Base-by-base conservation (phyloP, 2,329 filamentous ascomycete species). In the Pseudogymnoascus sp. region DNA sequence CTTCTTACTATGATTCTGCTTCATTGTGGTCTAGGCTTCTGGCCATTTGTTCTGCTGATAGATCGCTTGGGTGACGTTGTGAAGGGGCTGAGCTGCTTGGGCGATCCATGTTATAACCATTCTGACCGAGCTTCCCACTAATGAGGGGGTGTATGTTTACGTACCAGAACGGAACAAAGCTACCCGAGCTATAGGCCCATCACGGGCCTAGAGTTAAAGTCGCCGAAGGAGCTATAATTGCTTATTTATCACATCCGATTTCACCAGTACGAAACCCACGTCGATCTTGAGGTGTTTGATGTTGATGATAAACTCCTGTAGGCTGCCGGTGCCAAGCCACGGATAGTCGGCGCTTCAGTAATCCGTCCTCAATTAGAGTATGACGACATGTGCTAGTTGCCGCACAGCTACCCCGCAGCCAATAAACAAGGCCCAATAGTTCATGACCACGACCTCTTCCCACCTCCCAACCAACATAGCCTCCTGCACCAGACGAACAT, bases 341-440 rank as follows among this genome's bases (percentile, higher is more conserved):
- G 47, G 47, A 57, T 57, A 34, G 47, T 54, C 47, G 47, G 47
- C 47, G 47, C 14, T 54, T 16, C 7, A 31, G 23, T 31, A 31
- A 54, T 11, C 47, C 47, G 47, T 54, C 16, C 14, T 7, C 47
- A 54, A 18, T 18, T 34, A 57, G 47, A 34, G 47, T 57, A 57
- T 57, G 47, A 57, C 47, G 47, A 57, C 47, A 57, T 57, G 47
- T 18, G 21, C 47, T 54, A 54, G 47, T n/a, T 31, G 26, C 26
- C 47, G n/a, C 47, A 31, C 7, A 18, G 26, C 47, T 57, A 34
- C 47, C 47, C 47, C 47, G 26, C 47, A 57, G 26, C 47, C 47
- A 57, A 57, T 57, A 57, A 57, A 57, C 47, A 34, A 10, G 8
- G 26, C 8, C 47, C 47, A 57, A 57, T 31, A 18, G 47, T 34